Base-by-base conservation (phyloP, 1,139 yeast genomes). In the Zygosaccharomyces pseudobailii region DNA sequence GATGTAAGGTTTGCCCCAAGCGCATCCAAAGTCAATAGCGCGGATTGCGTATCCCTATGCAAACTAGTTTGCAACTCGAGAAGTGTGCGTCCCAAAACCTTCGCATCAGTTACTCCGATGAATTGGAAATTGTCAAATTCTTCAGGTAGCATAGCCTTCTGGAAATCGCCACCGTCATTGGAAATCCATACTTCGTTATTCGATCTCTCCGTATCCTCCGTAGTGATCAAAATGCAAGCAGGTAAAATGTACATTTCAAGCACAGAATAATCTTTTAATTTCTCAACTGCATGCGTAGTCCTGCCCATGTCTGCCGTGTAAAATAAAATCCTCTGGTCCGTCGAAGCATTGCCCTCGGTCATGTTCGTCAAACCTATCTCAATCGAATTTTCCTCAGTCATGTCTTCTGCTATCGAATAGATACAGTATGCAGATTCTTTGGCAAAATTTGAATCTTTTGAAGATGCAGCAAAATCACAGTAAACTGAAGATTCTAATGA, bases 21-120 rank as follows among this genome's bases (percentile, higher is more conserved):
- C 9, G 65, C 57, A 49, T 62, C 66, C n/a, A 66, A 62, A 1
- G 57, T 50, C 20, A 56, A 47, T 4, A 56, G 40, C 24, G 51
- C 51, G 24, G 55, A 43, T 4, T 50, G 40, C 7, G 39, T 33
- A 21, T 34, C 32, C 21, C 37, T 10, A 24, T 24, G 9, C 10
- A 49, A 39, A 13, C 48, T 30, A 35, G 53, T 60, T 36, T 58
- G 56, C 8, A 36, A 31, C 6, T 24, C 9, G 28, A 24, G 28
- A 24, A 24, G 28, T 24, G 28, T 24, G 6, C 6, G 28, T 24
- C 28, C 28, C 28, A 24, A 9, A 24, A 24, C 28, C 9, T 24
- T 24, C 28, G 6, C 28, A 24, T 24, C 28, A 24, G 28, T 24
- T 1, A 49, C 41, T 3, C n/a, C 7, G 5, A 41, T 40, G 5